Evolutionary conservation across 192 early-diverging fungal species (phyloP).

Genomic region (Rhizoclosmatium globosum): DNA sequence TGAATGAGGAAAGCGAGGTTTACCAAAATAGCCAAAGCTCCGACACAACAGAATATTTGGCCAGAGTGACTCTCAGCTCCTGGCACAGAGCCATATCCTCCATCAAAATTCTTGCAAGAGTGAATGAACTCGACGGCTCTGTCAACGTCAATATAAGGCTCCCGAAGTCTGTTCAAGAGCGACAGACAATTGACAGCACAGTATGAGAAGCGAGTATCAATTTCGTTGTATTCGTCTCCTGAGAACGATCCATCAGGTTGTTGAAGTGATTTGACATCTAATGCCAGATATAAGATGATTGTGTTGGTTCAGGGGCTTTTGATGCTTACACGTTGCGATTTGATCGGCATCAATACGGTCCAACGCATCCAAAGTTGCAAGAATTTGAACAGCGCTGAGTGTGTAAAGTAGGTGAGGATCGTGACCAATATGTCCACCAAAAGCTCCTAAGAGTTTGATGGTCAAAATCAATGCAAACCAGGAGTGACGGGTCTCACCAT

Average conservation of each 20-base stretch:
- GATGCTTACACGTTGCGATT: constrained; percentile 53
- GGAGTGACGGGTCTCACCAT: constrained; percentile 60
- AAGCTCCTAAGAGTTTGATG: constrained; percentile 69
- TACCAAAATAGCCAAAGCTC: constrained; percentile 81
- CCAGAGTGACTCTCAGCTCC: constrained; percentile 93
- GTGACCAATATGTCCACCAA: constrained; percentile 86
- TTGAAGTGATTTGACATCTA: constrained; percentile 74
- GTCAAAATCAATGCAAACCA: background rate
- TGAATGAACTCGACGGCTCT: constrained; percentile 77
- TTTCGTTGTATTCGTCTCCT: constrained; percentile 94
- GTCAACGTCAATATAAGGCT: constrained; percentile 59
- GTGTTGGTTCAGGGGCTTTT: background rate
- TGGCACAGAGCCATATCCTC: constrained; percentile 89
- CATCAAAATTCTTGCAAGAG: constrained; percentile 92
- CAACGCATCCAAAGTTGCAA: constrained; percentile 82
- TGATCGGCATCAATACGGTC: constrained; percentile 74
- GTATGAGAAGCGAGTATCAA: constrained; percentile 94
- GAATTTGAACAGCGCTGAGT: constrained; percentile 88
- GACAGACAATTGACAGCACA: constrained; percentile 81
- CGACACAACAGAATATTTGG: constrained; percentile 90
- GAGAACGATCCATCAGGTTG: constrained; percentile 78
- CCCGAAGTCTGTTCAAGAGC: constrained; percentile 75
- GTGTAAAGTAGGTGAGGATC: constrained; percentile 94
- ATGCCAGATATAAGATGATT: background rate
- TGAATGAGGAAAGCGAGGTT: background rate